Percentiles rank a stretch among this genome's conserved stretches.
These are phyloP conservation scores for Friedmanniomyces endolithicus DNA, from an alignment of 495 filamentous ascomycete genomes.

Conservation along the genomic window DNA sequence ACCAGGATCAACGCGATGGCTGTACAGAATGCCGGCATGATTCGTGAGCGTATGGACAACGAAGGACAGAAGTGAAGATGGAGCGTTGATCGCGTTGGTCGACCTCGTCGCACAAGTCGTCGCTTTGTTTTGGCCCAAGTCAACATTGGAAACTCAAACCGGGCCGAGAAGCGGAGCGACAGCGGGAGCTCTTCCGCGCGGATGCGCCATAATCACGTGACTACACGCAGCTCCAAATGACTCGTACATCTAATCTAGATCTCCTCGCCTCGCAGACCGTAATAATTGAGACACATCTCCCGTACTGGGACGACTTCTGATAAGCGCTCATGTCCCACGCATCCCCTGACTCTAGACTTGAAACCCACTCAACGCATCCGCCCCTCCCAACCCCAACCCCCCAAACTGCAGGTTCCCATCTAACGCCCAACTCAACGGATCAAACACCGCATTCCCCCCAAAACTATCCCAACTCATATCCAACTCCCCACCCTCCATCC, in stretches of 20 bases:
- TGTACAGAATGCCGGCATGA: neutral
- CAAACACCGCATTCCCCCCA: slow-evolving; percentile 53
- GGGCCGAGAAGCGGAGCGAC: neutral
- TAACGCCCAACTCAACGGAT: slow-evolving; percentile 82
- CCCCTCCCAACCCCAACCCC: slow-evolving; percentile 9
- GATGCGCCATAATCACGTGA: neutral
- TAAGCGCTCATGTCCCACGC: too few relatives aligned
- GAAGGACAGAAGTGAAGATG: neutral
- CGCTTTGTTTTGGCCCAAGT: neutral
- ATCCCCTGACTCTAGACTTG: neutral
- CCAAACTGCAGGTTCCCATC: slow-evolving; percentile 67
- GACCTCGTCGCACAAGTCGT: neutral
- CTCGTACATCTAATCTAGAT: too few relatives aligned
- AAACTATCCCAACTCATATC: slow-evolving; percentile 42
- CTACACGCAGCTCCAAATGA: neutral
- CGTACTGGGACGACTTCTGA: too few relatives aligned
- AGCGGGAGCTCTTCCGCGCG: neutral
- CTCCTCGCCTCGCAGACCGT: too few relatives aligned
- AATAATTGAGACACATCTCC: too few relatives aligned
- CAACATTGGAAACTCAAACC: neutral
- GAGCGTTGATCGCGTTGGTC: neutral
- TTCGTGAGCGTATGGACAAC: neutral
- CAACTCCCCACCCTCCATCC: slow-evolving; percentile 6
- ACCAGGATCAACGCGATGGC: neutral
- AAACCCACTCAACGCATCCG: neutral